phyloP scores from a whole-genome alignment of 306 rosid genomes.

The Cercis canadensis region DNA sequence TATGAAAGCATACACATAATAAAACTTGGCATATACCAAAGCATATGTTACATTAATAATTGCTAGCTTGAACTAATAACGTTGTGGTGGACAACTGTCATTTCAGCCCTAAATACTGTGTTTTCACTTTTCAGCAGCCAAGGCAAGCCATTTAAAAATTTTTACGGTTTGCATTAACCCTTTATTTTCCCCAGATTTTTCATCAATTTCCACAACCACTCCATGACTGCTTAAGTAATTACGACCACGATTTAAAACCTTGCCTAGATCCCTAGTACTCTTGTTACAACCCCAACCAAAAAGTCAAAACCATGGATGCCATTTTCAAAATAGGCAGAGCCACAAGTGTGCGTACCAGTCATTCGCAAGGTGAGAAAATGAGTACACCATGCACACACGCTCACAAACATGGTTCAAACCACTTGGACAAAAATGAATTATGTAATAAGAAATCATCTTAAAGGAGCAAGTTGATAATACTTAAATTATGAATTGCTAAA shows the following conservation, averaged over 20 bases:
- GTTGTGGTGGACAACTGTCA: no score
- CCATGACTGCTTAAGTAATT: conserved; percentile 5
- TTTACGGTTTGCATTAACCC: no score
- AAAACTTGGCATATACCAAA: not conserved
- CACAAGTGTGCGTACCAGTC: not conserved
- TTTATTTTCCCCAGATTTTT: no score
- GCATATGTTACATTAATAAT: not conserved
- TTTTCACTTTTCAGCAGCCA: no score
- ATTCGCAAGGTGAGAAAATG: not conserved
- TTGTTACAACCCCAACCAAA: not conserved
- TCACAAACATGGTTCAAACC: not conserved
- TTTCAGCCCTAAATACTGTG: no score
- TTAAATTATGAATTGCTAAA: not conserved
- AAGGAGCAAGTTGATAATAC: not conserved
- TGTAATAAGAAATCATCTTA: not conserved
- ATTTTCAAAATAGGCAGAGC: not conserved
- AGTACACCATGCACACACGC: no score
- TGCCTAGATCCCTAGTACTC: not conserved
- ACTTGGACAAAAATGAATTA: not conserved
- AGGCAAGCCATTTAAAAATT: no score
- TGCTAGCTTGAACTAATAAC: no score
- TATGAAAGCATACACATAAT: not conserved
- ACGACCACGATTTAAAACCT: not conserved
- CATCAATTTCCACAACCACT: not conserved
- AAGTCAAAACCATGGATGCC: not conserved